A percentile compares a stretch with the other conserved stretches of the same genome.
Conservation (phyloP, 352 stramenopile species). For the Globisporangium solare region DNA sequence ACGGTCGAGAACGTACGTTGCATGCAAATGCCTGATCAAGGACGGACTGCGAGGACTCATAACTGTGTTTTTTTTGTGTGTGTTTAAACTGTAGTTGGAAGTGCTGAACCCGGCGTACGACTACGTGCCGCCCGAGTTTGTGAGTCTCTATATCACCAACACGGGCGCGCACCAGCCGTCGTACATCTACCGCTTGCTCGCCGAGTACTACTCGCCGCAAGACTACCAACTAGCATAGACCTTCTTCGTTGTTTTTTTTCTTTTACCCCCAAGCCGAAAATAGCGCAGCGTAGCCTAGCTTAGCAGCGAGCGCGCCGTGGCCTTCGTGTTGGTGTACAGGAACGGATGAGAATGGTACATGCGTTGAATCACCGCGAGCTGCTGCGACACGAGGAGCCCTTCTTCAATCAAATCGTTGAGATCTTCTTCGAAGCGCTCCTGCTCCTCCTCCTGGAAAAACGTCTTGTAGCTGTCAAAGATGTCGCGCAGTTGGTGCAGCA, state of each 20-base stretch:
- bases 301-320: conserved; percentile 40
- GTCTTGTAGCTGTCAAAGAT: conserved; percentile 67
- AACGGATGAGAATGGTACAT: conserved; percentile 87
- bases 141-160: conserved; percentile 98
- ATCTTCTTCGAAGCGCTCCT: conserved; percentile 81
- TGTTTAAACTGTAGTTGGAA: conserved; percentile 63
- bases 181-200: conserved; percentile 98
- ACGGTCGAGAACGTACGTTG: conserved; percentile 80
- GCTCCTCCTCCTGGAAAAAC: conserved; percentile 74
- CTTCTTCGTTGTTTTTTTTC: conserved; percentile 2
- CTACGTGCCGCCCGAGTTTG: conserved; percentile 96
- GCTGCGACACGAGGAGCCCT: conserved; percentile 67
- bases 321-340: conserved; percentile 48
- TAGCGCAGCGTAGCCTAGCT: conserved; percentile 9
- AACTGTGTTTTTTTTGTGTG: not conserved
- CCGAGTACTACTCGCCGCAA: conserved; percentile 97
- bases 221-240: conserved; percentile 88
- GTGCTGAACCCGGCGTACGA: conserved; percentile 97
- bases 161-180: conserved; percentile 97
- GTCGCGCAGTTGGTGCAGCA: conserved; percentile 73
- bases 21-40: conserved; percentile 5
- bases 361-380: conserved; percentile 81
- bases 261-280: not conserved
- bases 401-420: conserved; percentile 78
- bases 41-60: not conserved